Base-by-base conservation (phyloP, 2,329 filamentous ascomycete species). In the Cyanodermella asteris region DNA sequence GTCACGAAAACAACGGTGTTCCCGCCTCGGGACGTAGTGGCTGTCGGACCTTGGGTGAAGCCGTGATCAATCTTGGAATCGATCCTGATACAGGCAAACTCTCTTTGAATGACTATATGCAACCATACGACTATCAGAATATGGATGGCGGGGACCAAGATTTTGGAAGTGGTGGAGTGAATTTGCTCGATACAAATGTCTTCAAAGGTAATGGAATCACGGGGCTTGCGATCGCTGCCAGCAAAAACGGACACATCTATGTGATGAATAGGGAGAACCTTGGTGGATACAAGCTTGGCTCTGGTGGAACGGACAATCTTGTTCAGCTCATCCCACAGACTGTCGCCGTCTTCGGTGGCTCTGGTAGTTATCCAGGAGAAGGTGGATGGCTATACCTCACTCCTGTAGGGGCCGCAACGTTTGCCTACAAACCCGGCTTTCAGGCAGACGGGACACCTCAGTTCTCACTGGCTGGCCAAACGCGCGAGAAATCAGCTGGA, bases 91-190 rank as follows among this genome's bases (percentile, higher is more conserved):
- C 55, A 8, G 38, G 38, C 5, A 49, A 59, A 20, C 49, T 63
- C 1, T 44, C 43, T 0, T 33, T 61, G 4, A 44, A 50, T 7
- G 59, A 64, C 25, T 64, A 62, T 35, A 64, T 64, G 29, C 57
- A 63, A 47, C 60, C 60, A 0, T 59, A 50, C 32, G 57, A 61
- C 23, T 62, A 64, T 27, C 22, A 46, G 47, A 28, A 51, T 0
- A 42, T 61, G 24, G 56, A 61, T 25, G 56, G 53, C 6, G 57
- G 50, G 1, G 57, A 63, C 27, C 52, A 54, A 24, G 59, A 64
- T 35, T 37, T 64, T 5, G 59, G 59, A 4, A 38, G 46, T 2
- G 42, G 44, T 10, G 45, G 45, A 5, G 48, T 55, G 1, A 46
- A 47, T 9, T 44, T 58, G 2, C 44, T 61, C 2, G 53, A 59